These are phyloP conservation scores for Chrysanthemum lavandulifolium DNA, from an alignment of 129 eudicot species.

Conservation along the genomic window DNA sequence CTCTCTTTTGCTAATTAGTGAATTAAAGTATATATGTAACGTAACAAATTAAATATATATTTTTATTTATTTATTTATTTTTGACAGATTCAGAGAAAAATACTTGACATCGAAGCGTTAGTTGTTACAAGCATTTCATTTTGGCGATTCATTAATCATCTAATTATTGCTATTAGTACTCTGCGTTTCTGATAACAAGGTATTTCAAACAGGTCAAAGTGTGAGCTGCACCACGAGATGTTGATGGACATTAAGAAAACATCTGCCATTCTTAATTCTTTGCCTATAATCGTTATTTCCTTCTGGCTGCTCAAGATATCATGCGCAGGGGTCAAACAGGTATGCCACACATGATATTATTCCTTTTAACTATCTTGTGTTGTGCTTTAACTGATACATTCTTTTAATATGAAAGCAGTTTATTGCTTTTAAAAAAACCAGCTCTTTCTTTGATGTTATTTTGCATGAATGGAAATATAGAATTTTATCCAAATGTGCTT, in stretches of 20 bases:
- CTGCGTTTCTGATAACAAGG: not conserved
- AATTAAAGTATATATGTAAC: not conserved
- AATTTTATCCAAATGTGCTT: too few species aligned
- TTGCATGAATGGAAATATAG: too few species aligned
- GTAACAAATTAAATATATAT: too few species aligned
- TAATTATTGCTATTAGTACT: too few species aligned
- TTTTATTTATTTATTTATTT: too few species aligned
- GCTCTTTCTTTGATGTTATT: too few species aligned
- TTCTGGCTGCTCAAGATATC: not conserved
- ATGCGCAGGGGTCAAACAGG: not conserved
- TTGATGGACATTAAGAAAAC: not conserved
- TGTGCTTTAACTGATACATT: too few species aligned
- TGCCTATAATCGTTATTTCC: not conserved
- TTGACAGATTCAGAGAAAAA: not conserved
- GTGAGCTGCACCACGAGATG: not conserved
- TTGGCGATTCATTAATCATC: not conserved
- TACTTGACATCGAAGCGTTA: not conserved
- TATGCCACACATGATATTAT: not conserved
- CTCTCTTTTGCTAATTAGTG: not conserved
- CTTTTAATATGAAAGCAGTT: too few species aligned
- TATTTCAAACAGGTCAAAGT: not conserved
- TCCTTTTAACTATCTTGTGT: not conserved
- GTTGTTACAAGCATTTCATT: not conserved
- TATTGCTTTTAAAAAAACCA: too few species aligned
- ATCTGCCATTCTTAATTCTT: not conserved